Conservation (phyloP, 352 stramenopile species). For the Phytophthora nicotianae region DNA sequence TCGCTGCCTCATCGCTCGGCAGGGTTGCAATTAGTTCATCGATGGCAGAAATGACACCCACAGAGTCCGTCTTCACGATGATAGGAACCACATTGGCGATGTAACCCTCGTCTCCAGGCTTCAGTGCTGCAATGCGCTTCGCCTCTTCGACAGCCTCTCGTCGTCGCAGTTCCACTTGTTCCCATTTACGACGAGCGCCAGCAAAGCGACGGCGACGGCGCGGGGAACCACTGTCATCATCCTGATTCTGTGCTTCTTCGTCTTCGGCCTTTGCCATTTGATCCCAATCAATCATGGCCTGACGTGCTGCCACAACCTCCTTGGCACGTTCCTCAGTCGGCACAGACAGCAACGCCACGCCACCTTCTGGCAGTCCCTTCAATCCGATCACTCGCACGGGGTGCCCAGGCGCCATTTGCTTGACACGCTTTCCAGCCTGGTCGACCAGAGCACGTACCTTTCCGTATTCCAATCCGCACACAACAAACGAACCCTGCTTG, state of each 20-base stretch:
- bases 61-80: constrained; percentile 98
- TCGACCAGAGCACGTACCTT: constrained; percentile 89
- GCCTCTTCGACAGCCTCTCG: constrained; percentile 70
- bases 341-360: constrained; percentile 78
- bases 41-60: constrained; percentile 95
- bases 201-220: constrained; percentile 58
- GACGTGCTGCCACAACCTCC: constrained; percentile 73
- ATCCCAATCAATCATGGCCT: constrained; percentile 79
- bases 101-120: constrained; percentile 80
- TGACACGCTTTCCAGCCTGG: constrained; percentile 80
- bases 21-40: constrained; percentile 83
- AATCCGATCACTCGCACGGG: constrained; percentile 91
- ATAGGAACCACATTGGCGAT: constrained; percentile 95
- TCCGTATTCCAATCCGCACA: constrained; percentile 95
- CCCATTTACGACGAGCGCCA: constrained; percentile 61
- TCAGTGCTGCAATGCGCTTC: constrained; percentile 71
- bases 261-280: constrained; percentile 68
- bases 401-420: constrained; percentile 89
- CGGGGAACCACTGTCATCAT: constrained; percentile 15
- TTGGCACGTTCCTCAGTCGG: constrained; percentile 78
- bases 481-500: constrained; percentile 93
- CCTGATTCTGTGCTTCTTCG: constrained; percentile 49
- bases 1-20: constrained; percentile 62
- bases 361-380: constrained; percentile 82
- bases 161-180: constrained; percentile 69